These are phyloP conservation scores for Fusarium coicis DNA, from an alignment of 2,329 filamentous ascomycete species.

Conservation along the genomic window DNA sequence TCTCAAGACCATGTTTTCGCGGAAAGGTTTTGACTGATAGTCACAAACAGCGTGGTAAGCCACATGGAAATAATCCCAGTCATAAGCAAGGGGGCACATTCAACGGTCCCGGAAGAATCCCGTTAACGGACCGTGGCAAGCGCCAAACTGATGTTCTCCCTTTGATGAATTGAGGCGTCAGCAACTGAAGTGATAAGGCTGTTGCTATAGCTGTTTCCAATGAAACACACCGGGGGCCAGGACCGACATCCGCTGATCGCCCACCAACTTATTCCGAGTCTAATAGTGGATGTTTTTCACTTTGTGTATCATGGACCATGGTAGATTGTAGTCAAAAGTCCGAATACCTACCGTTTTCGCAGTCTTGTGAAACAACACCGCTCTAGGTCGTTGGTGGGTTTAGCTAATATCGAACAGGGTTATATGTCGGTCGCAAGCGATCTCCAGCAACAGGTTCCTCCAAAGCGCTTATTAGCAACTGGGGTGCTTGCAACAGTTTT, in stretches of 20 bases:
- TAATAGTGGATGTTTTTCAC: slow-evolving; percentile 3
- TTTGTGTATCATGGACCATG: background rate
- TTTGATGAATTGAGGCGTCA: slow-evolving; percentile 7
- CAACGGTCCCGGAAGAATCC: slow-evolving; percentile 31
- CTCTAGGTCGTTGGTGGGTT: slow-evolving; percentile 25
- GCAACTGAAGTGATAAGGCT: slow-evolving; percentile 1
- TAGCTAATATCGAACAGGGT: slow-evolving; percentile 28
- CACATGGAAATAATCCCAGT: slow-evolving; percentile 30
- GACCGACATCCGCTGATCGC: slow-evolving; percentile 1
- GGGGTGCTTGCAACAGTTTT: slow-evolving; percentile 20
- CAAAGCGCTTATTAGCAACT: slow-evolving; percentile 40
- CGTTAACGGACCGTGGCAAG: slow-evolving; percentile 27
- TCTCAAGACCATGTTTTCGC: slow-evolving; percentile 32
- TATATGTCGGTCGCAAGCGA: slow-evolving; percentile 28
- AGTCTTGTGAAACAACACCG: slow-evolving; percentile 21
- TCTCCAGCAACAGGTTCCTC: slow-evolving; percentile 20
- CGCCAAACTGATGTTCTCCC: slow-evolving; percentile 25
- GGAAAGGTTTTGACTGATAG: slow-evolving; percentile 8
- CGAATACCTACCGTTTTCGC: background rate
- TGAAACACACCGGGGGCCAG: background rate
- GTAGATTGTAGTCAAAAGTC: background rate
- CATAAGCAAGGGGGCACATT: slow-evolving; percentile 29
- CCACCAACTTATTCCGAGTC: background rate
- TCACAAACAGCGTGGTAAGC: slow-evolving; percentile 18
- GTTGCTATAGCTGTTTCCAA: background rate